Conservation (phyloP, 495 filamentous ascomycete species). For the Penicillium arizonense region DNA sequence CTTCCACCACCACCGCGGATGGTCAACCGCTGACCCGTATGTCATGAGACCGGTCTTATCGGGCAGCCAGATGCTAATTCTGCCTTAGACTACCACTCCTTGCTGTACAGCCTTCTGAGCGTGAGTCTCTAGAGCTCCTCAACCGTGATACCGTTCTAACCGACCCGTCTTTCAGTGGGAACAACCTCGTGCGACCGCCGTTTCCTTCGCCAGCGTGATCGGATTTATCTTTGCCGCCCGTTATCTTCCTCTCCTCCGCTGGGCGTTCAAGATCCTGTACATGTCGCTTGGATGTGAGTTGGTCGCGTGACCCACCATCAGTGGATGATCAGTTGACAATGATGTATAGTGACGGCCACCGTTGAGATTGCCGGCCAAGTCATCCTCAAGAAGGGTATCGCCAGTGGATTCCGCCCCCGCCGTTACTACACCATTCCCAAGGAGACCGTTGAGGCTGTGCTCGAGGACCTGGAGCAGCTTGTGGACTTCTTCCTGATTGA, state of each 20-base stretch:
- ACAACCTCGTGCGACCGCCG: conserved; percentile 75
- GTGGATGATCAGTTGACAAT: conserved; percentile 10
- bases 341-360: conserved; percentile 62
- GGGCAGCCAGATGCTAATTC: conserved; percentile 12
- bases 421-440: conserved; percentile 90
- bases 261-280: conserved; percentile 82
- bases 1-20: conserved; percentile 66
- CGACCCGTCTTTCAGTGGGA: conserved; percentile 52
- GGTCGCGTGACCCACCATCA: conserved; percentile 15
- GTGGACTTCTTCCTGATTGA: conserved; percentile 98
- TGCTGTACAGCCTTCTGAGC: conserved; percentile 87
- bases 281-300: conserved; percentile 61
- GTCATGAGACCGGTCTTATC: conserved; percentile 18
- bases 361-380: conserved; percentile 74
- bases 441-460: conserved; percentile 73
- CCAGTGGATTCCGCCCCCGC: conserved; percentile 82
- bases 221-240: conserved; percentile 83
- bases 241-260: conserved; percentile 86
- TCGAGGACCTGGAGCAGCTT: conserved; percentile 87
- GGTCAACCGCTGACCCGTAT: conserved; percentile 84
- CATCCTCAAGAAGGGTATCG: conserved; percentile 72
- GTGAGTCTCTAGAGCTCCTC: conserved; percentile 37
- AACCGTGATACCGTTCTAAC: conserved; percentile 23
- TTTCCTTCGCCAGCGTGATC: conserved; percentile 73
- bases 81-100: conserved; percentile 77